Evolutionary conservation across 371 early-diverging fungal genomes (phyloP).

Genomic region (Blastocladiella emersonii): DNA sequence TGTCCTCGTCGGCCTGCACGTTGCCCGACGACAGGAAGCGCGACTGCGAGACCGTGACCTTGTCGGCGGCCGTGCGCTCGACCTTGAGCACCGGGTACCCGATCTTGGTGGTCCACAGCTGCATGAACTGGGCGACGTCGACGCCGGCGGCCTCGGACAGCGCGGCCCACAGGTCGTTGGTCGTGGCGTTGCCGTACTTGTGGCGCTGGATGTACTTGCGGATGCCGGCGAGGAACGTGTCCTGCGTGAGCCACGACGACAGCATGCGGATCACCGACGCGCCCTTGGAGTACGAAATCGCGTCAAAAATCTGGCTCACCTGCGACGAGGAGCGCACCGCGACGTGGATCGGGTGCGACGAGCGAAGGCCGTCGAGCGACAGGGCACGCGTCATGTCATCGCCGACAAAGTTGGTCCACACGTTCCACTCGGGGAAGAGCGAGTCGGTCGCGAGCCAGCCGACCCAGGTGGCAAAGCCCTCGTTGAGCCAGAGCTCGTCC

Average conservation of each 20-base stretch:
- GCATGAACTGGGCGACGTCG: slow-evolving; percentile 64
- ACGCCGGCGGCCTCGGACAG: slow-evolving; percentile 50
- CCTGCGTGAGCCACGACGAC: slow-evolving; percentile 56
- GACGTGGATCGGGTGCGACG: slow-evolving; percentile 85
- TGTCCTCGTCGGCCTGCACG: slow-evolving; percentile 46
- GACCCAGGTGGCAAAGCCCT: slow-evolving; percentile 94
- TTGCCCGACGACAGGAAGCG: slow-evolving; percentile 66
- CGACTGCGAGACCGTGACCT: slow-evolving; percentile 39
- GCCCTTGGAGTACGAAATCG: slow-evolving; percentile 82
- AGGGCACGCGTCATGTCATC: slow-evolving; percentile 1
- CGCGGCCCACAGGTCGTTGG: slow-evolving; percentile 72
- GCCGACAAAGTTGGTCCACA: not conserved
- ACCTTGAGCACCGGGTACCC: slow-evolving; percentile 59
- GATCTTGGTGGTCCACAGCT: not conserved
- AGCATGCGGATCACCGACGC: slow-evolving; percentile 88
- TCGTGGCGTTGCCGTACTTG: slow-evolving; percentile 69
- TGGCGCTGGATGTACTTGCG: slow-evolving; percentile 63
- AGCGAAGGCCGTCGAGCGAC: slow-evolving; percentile 18
- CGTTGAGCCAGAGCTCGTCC: slow-evolving; percentile 92
- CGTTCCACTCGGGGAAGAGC: slow-evolving; percentile 39
- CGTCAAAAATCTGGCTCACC: slow-evolving; percentile 72
- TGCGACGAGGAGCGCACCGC: slow-evolving; percentile 60
- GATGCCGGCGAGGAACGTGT: slow-evolving; percentile 64
- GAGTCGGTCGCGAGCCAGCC: slow-evolving; percentile 67
- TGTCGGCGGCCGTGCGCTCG: slow-evolving; percentile 28